Base-by-base conservation (phyloP, 306 rosid genomes). In the Rosa rugosa region DNA sequence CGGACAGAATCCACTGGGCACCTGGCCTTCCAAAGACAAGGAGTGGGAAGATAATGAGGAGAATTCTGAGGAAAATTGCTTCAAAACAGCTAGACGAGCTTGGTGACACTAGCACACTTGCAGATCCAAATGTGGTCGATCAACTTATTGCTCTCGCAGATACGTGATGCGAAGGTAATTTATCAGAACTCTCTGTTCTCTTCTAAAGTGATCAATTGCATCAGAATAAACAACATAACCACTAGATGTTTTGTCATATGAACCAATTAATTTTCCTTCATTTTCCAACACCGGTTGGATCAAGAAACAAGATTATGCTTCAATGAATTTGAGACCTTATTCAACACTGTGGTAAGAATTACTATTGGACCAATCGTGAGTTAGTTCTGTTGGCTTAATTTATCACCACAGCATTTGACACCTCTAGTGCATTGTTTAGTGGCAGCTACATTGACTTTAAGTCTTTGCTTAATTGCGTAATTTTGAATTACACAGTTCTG, bases 21-120 rank as follows among this genome's bases (percentile, higher is more conserved):
- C 99, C 98, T 56, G 92, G 94, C 82, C 99, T 96, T 73, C 99
- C 99, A 9, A 96, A 96, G 88, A 95, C 99, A 13, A 96, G 98
- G 86, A 96, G 98, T 40, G 99, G 99, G 76, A 96, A 96, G 89
- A 96, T 96, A 83, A 96, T 96, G 98, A 89, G 99, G 79, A 91
- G 99, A 80, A 91, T 93, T 88, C 87, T 96, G 62, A 84, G 99
- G 50, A 96, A 96, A 88, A 93, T 96, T 80, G 99, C 99, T 65
- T 84, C 99, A 6, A 84, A 89, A 85, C 99, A 96, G 81, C 84
- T 95, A 71, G 89, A 89, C 75, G 98, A 95, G 84, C 94, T 96
- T 75, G 99, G 98, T 54, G 99, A 96, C 85, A 93, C 86, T 71
- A 96, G 99, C 83, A 93, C 99, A 23, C 98, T 96, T 69, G 92